Evolutionary conservation across 2,329 filamentous ascomycete genomes (phyloP).

Genomic region (Macrophomina tecta): DNA sequence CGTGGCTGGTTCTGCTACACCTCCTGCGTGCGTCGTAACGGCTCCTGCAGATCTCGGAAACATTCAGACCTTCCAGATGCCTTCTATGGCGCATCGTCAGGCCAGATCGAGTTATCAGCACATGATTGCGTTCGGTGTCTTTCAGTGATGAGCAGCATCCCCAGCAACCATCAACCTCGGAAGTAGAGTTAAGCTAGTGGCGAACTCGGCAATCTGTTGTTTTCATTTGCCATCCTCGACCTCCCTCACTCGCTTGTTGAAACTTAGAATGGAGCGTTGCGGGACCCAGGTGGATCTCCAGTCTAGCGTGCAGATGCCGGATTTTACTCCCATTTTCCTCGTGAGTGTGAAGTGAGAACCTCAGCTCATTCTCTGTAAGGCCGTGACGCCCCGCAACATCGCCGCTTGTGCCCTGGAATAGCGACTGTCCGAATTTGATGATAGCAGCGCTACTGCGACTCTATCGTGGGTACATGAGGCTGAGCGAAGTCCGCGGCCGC

Average conservation of each 20-base stretch:
- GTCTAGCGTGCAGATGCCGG: not conserved
- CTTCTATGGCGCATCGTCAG: slow-evolving; percentile 14
- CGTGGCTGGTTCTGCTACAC: slow-evolving; percentile 17
- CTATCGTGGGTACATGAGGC: no score
- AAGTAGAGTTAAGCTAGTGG: slow-evolving; percentile 17
- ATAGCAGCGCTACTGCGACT: not conserved
- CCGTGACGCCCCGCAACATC: not conserved
- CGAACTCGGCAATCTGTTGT: not conserved
- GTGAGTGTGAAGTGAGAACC: not conserved
- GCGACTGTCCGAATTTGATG: slow-evolving; percentile 12
- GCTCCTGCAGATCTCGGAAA: slow-evolving; percentile 22
- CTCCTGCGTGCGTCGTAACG: slow-evolving; percentile 12
- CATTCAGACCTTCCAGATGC: slow-evolving; percentile 9
- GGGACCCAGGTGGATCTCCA: slow-evolving; percentile 8
- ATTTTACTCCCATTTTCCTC: not conserved
- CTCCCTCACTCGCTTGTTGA: slow-evolving; percentile 5
- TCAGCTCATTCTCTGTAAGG: not conserved
- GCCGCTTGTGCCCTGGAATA: not conserved
- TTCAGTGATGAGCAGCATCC: not conserved
- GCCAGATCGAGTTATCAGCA: not conserved
- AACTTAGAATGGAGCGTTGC: slow-evolving; percentile 5
- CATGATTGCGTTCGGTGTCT: slow-evolving; percentile 10
- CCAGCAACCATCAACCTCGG: not conserved
- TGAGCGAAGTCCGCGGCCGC: no score
- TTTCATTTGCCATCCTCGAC: slow-evolving; percentile 10